These are phyloP conservation scores for Lepidium aucheri DNA, from an alignment of 345 rosid genomes.

Conservation along the genomic window DNA sequence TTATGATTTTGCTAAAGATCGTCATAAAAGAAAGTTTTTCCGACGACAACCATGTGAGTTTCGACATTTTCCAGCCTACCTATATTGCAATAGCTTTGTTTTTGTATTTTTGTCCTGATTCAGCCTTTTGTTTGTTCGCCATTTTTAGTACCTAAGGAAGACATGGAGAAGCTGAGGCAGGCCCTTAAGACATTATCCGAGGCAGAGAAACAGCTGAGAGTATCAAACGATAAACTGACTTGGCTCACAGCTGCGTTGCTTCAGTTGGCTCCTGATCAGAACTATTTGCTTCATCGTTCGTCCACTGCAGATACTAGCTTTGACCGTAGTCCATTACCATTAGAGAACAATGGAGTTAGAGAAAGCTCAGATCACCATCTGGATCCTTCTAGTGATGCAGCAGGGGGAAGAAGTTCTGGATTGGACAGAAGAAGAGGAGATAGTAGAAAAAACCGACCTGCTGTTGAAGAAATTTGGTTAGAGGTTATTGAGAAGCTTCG, in stretches of 20 bases:
- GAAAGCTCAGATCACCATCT: conserved; percentile 27
- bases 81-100: neutral
- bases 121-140: neutral
- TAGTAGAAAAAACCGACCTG: conserved; percentile 33
- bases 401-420: conserved; percentile 32
- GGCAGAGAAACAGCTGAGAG: conserved; percentile 91
- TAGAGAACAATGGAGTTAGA: conserved; percentile 22
- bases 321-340: conserved; percentile 29
- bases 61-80: neutral
- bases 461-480: conserved; percentile 78
- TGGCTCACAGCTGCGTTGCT: conserved; percentile 98
- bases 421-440: conserved; percentile 42
- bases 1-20: conserved; percentile 75
- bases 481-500: conserved; percentile 70
- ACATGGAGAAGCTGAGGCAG: conserved; percentile 93
- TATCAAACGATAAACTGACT: conserved; percentile 82
- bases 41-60: conserved; percentile 73
- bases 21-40: conserved; percentile 71
- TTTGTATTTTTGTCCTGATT: neutral
- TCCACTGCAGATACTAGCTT: conserved; percentile 62
- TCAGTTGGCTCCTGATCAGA: conserved; percentile 98
- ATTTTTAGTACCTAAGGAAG: conserved; percentile 78
- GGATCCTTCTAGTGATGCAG: conserved; percentile 37
- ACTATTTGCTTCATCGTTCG: conserved; percentile 64
- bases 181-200: conserved; percentile 91